Conservation (phyloP, 371 early-diverging fungal genomes). For the Entomophthora muscae region DNA sequence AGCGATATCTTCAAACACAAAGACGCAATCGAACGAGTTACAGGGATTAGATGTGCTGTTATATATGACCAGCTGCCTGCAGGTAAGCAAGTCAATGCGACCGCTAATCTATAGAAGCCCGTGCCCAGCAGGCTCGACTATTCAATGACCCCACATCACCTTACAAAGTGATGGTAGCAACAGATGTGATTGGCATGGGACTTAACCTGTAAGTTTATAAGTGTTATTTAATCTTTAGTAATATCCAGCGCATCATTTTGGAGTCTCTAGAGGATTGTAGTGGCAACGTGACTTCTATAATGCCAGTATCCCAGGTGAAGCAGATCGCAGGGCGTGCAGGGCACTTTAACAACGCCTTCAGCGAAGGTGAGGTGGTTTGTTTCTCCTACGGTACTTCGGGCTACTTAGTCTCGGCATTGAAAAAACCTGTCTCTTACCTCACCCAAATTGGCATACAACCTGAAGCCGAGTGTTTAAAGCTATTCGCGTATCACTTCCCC, state of each 20-base stretch:
- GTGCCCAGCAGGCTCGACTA: conserved; percentile 76
- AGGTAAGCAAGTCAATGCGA: conserved; percentile 17
- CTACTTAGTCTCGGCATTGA: background rate
- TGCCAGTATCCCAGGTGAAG: conserved; percentile 62
- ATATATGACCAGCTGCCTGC: conserved; percentile 88
- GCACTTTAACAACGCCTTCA: conserved; percentile 45
- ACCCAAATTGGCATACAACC: background rate
- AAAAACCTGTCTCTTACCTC: background rate
- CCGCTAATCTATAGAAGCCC: no score
- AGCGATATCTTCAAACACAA: conserved; percentile 58
- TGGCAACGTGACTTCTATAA: conserved; percentile 26
- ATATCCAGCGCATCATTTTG: conserved; percentile 77
- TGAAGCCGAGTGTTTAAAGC: background rate
- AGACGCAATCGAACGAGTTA: conserved; percentile 46
- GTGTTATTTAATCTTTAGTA: conserved; percentile 11
- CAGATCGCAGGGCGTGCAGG: conserved; percentile 96
- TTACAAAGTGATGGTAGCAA: conserved; percentile 76
- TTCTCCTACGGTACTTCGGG: background rate
- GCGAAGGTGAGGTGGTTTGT: background rate
- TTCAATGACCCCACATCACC: conserved; percentile 71
- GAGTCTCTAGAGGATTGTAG: conserved; percentile 55
- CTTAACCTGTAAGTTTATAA: conserved; percentile 53
- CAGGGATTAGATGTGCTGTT: conserved; percentile 68
- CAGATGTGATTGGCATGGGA: conserved; percentile 96
- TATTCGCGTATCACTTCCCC: conserved; percentile 5